These are phyloP conservation scores for Alternaria rosae DNA, from an alignment of 2,329 filamentous ascomycete genomes.

Conservation along the genomic window DNA sequence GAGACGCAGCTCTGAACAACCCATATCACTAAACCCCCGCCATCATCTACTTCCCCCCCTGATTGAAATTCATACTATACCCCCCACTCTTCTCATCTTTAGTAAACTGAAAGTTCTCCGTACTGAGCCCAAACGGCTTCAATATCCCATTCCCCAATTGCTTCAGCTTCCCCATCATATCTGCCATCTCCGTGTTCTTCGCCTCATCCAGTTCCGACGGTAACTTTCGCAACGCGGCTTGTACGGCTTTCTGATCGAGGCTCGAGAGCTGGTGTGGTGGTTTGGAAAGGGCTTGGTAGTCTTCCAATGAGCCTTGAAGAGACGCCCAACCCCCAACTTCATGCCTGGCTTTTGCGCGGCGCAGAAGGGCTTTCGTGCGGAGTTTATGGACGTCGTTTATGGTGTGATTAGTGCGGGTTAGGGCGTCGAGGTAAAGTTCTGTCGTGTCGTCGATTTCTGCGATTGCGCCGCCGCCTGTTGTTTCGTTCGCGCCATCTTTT, in stretches of 20 bases:
- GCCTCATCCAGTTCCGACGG: slow-evolving; percentile 76
- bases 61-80: slow-evolving; percentile 90
- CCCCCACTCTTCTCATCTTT: slow-evolving; percentile 89
- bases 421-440: slow-evolving; percentile 42
- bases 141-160: slow-evolving; percentile 89
- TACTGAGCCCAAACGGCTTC: slow-evolving; percentile 91
- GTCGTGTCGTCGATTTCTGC: slow-evolving; percentile 64
- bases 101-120: slow-evolving; percentile 92
- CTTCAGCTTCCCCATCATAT: slow-evolving; percentile 98
- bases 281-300: slow-evolving; percentile 73
- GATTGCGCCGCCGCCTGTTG: slow-evolving; percentile 61
- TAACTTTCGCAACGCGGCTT: slow-evolving; percentile 69
- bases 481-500: slow-evolving; percentile 57
- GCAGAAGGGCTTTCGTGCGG: slow-evolving; percentile 81
- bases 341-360: slow-evolving; percentile 75
- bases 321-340: slow-evolving; percentile 80
- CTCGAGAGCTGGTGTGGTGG: slow-evolving; percentile 66
- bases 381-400: slow-evolving; percentile 75
- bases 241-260: slow-evolving; percentile 73
- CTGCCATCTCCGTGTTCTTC: slow-evolving; percentile 85
- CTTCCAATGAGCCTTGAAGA: slow-evolving; percentile 78
- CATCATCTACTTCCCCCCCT: slow-evolving; percentile 43
- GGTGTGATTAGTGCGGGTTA: slow-evolving; percentile 36
- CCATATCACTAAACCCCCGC: too few relatives aligned
- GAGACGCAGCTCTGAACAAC: background rate